These are phyloP conservation scores for Wickerhamomyces rabaulensis DNA, from an alignment of 805 yeast genomes.

Conservation along the genomic window DNA sequence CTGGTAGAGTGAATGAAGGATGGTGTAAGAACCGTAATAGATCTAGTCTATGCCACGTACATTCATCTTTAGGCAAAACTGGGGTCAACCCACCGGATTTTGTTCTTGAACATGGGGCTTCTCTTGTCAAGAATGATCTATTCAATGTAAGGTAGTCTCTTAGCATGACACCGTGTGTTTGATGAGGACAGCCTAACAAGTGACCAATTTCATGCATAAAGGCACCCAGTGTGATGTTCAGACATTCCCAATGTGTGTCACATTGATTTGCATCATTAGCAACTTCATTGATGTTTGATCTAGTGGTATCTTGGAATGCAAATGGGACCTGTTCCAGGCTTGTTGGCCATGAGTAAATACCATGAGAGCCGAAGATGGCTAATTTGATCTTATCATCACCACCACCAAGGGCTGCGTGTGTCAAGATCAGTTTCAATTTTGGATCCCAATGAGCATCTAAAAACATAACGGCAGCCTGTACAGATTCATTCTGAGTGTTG, in stretches of 20 bases:
- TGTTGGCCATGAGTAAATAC: conserved; percentile 90
- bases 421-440: conserved; percentile 49
- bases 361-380: conserved; percentile 94
- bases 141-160: conserved; percentile 79
- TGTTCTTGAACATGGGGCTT: conserved; percentile 51
- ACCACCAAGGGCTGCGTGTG: conserved; percentile 96
- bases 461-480: conserved; percentile 78
- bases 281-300: conserved; percentile 58
- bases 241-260: conserved; percentile 86
- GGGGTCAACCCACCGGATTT: conserved; percentile 43
- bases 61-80: conserved; percentile 55
- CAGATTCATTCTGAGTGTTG: conserved; percentile 36
- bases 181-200: conserved; percentile 86
- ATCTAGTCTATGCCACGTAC: conserved; percentile 86
- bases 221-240: conserved; percentile 84
- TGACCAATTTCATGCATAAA: conserved; percentile 96
- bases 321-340: conserved; percentile 64
- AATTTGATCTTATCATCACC: conserved; percentile 63
- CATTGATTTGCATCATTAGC: conserved; percentile 87
- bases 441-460: conserved; percentile 84
- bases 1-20: conserved; percentile 70
- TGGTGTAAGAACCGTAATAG: conserved; percentile 73
- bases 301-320: conserved; percentile 68
- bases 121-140: conserved; percentile 75
- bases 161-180: conserved; percentile 84